A percentile compares a stretch with the other conserved stretches of the same genome.
phyloP scores from a whole-genome alignment of 257 asterid species.

The Petunia secreta region DNA sequence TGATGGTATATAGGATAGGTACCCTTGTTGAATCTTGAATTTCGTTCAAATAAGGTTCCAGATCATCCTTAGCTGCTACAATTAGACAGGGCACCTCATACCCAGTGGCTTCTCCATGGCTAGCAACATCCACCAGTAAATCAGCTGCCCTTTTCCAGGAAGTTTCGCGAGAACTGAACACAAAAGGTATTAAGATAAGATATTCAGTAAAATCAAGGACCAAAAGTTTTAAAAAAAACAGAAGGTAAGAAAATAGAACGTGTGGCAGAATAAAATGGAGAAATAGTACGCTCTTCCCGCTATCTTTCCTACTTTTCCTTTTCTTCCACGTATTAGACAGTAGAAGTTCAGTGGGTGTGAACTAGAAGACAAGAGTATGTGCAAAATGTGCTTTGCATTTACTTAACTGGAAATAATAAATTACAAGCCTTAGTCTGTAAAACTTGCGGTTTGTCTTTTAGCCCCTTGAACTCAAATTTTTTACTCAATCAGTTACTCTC shows the following conservation, averaged over 20 bases:
- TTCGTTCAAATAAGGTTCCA: slow-evolving; percentile 77
- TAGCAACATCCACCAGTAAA: slow-evolving; percentile 90
- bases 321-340: not conserved
- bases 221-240: not conserved
- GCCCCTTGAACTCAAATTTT: not conserved
- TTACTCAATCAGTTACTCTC: not conserved
- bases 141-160: slow-evolving; percentile 89
- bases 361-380: not conserved
- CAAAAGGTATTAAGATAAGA: slow-evolving; percentile 1
- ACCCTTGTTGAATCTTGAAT: slow-evolving; percentile 97
- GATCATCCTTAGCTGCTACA: slow-evolving; percentile 94
- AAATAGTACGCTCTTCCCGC: not conserved
- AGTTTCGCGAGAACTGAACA: slow-evolving; percentile 64
- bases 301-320: not conserved
- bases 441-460: not conserved
- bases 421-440: not conserved
- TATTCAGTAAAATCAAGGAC: not conserved
- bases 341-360: not conserved
- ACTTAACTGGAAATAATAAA: not conserved
- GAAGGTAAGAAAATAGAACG: not conserved
- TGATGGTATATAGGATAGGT: slow-evolving; percentile 29
- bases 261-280: slow-evolving; percentile 1
- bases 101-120: slow-evolving; percentile 89
- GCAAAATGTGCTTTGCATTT: not conserved
- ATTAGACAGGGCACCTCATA: slow-evolving; percentile 94